Base-by-base conservation (phyloP, 768 basidiomycete species). In the Mycena latifolia region DNA sequence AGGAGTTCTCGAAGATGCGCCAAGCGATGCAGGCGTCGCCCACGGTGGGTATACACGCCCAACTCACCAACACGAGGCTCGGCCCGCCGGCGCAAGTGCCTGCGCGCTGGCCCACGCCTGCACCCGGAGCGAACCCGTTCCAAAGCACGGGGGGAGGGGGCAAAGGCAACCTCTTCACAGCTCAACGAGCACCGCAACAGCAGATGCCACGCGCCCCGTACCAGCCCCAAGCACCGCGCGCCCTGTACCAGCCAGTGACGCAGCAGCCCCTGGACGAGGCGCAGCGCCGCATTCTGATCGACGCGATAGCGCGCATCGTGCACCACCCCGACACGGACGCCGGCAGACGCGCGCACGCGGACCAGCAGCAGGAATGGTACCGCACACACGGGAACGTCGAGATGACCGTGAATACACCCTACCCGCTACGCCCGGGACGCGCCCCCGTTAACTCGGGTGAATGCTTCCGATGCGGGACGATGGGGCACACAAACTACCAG, bases 301-400 rank as follows among this genome's bases (percentile, higher is more conserved):
- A 57, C 0, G 45, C 45, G 6, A 57, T 57, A 17, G 45, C 55
- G 20, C 45, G 45, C 55, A 46, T 57, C 29, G 7, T 25, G 11
- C 55, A 57, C 45, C 55, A 57, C 29, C 43, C 43, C 6, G 45
- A 57, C 45, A 57, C 55, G 8, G 45, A 57, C 1, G 45, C 29
- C 5, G 29, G 55, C 1, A 17, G 52, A 35, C 52, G 15, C 22
- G 52, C 24, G 22, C 60, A 61, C 6, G 52, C 39, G 1, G 43
- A 53, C 29, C 60, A 61, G 31, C 52, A 61, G 60, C 60, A 61
- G 43, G 41, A 53, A 5, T 61, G 60, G 60, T 46, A 14, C 17
- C 20, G 29, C 8, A 25, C 24, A 6, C 51, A 61, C 43, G 31
- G 60, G 52, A 54, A 46, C 60, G 43, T 61, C 14, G 51, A 24